A percentile compares a stretch with the other conserved stretches of the same genome.
Evolutionary conservation across 768 basidiomycete species (phyloP).

Genomic region (Mrakia gelida): DNA sequence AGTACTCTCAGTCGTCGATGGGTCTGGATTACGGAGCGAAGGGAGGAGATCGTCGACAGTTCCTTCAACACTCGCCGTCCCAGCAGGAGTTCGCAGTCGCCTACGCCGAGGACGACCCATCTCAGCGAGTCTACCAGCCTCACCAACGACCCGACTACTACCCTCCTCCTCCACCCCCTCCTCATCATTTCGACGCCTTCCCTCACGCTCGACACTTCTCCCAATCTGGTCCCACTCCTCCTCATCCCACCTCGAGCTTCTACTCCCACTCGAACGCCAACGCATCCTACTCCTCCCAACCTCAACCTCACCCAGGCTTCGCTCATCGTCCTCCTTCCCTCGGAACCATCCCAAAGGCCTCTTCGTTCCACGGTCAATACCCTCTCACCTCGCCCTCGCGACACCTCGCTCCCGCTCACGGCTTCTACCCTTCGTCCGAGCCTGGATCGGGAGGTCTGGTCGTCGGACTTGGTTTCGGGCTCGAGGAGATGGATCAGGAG

Average conservation of each 20-base stretch:
- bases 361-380: not conserved
- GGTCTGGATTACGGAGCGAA: not conserved
- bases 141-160: not conserved
- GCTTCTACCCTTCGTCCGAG: not conserved
- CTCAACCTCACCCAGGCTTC: not conserved
- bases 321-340: not conserved
- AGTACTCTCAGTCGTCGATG: not conserved
- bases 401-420: not conserved
- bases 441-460: not conserved
- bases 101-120: not conserved
- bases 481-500: not conserved
- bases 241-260: not conserved
- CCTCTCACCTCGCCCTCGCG: not conserved
- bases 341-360: not conserved
- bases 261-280: not conserved
- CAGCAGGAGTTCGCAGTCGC: not conserved
- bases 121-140: not conserved
- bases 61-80: not conserved
- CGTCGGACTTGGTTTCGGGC: not conserved
- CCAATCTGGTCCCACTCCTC: not conserved
- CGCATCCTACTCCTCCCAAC: not conserved
- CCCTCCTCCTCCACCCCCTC: slow-evolving; percentile 11
- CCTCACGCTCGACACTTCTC: not conserved
- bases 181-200: not conserved
- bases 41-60: not conserved